Evolutionary conservation across 768 basidiomycete species (phyloP), one percentile per base, ranked within the genome.

Genomic region (Candolleomyces aberdarensis): DNA sequence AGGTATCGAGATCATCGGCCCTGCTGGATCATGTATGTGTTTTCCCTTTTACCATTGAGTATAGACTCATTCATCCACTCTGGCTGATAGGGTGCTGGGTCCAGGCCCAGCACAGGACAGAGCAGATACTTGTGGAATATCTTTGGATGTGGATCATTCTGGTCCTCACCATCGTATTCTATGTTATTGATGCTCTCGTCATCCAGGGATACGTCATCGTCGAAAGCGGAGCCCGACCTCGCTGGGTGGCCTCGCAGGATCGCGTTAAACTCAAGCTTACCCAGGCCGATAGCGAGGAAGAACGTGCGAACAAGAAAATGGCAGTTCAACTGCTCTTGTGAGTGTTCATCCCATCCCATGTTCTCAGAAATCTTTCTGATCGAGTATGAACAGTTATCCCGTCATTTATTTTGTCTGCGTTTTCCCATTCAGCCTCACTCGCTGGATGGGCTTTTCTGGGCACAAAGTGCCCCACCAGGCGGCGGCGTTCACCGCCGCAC

Each of bases 111-210:
- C 26, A 50, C 17, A 9, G 15, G 4, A 15, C 8, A 20, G 40
- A 13, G 20, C 49, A 58, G 41, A 32, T 62, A 10, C 20, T 58
- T 10, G n/a, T 49, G 0, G 51, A 58, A 22, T 62, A 62, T 17
- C 17, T 62, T 3, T 62, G 57, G 56, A 62, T 62, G 61, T 62
- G 61, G 61, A 44, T 55, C 19, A 58, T 58, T 17, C 40, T 40
- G 4, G 20, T 62, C 15, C 17, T 58, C 26, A 62, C 57, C 19
- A 22, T 32, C 2, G 52, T 62, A 17, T 13, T 46, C 13, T 62
- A 62, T 19, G 50, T 14, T 0, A 19, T 62, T 17, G 52, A 40
- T 19, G 57, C 31, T n/a, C 14, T 62, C 0, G 57, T 62, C 41
- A 26, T 62, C 39, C 7, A 29, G 29, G 39, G 39, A n/a, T 50